Conservation (phyloP, 768 basidiomycete genomes). For the Pisolithus sp. region DNA sequence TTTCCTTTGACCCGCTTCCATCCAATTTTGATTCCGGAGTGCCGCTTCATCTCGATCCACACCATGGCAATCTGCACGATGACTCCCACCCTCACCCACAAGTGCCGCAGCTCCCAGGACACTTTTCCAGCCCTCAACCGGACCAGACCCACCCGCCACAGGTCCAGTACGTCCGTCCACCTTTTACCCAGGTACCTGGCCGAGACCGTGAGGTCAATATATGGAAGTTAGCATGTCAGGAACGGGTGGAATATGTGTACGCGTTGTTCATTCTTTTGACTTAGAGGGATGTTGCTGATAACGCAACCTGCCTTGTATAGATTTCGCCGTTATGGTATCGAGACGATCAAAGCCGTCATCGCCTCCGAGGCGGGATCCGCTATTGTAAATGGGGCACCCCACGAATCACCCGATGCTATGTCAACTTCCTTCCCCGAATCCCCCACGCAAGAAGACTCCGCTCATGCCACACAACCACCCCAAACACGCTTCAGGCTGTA, state of each 20-base stretch:
- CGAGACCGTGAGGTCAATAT: conserved; percentile 31
- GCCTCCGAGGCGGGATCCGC: conserved; percentile 19
- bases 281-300: neutral
- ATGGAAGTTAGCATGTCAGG: conserved; percentile 30
- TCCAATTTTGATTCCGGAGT: conserved; percentile 15
- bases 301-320: conserved; percentile 5
- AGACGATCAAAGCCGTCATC: conserved; percentile 29
- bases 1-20: conserved; percentile 21
- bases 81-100: conserved; percentile 3
- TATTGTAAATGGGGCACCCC: neutral
- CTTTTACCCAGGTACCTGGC: conserved; percentile 20
- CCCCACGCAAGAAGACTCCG: neutral
- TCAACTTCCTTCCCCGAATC: neutral
- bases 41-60: conserved; percentile 12
- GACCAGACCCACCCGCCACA: conserved; percentile 8
- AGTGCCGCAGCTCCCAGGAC: conserved; percentile 17
- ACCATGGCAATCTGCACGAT: neutral
- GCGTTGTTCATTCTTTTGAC: conserved; percentile 9
- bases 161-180: conserved; percentile 21
- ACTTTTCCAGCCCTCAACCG: conserved; percentile 20
- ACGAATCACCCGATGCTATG: neutral
- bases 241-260: conserved; percentile 28
- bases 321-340: conserved; percentile 26
- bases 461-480: conserved; percentile 1
- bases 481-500: conserved; percentile 26